Conservation (phyloP, 2,329 filamentous ascomycete species). For the Zelopaecilomyces penicillatus region DNA sequence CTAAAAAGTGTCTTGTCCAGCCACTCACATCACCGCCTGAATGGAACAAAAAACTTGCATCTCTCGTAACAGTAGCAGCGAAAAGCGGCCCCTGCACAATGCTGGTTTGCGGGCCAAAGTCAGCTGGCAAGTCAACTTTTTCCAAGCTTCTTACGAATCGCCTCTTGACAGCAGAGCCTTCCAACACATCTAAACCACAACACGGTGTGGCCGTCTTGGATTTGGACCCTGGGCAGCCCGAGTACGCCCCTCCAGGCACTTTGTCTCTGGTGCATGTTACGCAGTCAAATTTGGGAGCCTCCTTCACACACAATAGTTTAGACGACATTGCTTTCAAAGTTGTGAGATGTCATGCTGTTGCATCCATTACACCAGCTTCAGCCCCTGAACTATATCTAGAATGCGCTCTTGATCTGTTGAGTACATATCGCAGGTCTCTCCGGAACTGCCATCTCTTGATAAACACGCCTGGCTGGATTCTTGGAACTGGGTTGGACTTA, state of each 20-base stretch:
- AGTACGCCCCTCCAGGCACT: slow-evolving; percentile 62
- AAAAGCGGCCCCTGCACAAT: slow-evolving; percentile 31
- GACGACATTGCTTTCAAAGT: slow-evolving; percentile 27
- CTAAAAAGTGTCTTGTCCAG: slow-evolving; percentile 41
- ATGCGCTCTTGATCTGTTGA: slow-evolving; percentile 55
- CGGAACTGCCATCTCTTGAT: slow-evolving; percentile 52
- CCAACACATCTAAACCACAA: slow-evolving; percentile 8
- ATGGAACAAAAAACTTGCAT: slow-evolving; percentile 53
- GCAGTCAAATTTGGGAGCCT: slow-evolving; percentile 54
- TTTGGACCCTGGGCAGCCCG: slow-evolving; percentile 69
- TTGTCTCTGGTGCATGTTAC: slow-evolving; percentile 57
- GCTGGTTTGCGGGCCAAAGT: slow-evolving; percentile 62
- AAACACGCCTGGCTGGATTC: slow-evolving; percentile 68
- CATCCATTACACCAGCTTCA: slow-evolving; percentile 54
- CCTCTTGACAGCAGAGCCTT: slow-evolving; percentile 41
- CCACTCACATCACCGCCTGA: slow-evolving; percentile 48
- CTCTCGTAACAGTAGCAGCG: slow-evolving; percentile 26
- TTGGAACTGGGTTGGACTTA: slow-evolving; percentile 60
- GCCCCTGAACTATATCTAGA: slow-evolving; percentile 59
- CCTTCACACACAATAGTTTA: slow-evolving; percentile 52
- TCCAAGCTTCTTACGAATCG: slow-evolving; percentile 58
- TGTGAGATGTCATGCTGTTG: slow-evolving; percentile 58
- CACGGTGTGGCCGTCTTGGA: slow-evolving; percentile 54
- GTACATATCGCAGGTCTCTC: slow-evolving; percentile 42
- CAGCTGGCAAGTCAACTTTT: slow-evolving; percentile 70